A percentile compares a stretch with the other conserved stretches of the same genome.
Evolutionary conservation across 176 grass and related monocot genomes (phyloP).

Genomic region (Alloteropsis semialata): DNA sequence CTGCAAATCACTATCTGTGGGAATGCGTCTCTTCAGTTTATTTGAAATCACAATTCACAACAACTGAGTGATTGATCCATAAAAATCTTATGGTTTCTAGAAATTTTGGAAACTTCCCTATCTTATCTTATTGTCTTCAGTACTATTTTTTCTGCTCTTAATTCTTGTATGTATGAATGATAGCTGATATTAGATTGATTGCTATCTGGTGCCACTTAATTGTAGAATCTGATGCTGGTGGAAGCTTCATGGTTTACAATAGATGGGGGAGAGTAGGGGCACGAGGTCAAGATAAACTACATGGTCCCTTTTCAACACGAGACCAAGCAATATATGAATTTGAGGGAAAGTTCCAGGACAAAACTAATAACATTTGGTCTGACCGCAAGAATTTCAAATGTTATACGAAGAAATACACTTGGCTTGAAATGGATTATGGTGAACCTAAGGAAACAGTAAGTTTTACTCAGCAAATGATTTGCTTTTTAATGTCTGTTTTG

Average conservation of each 20-base stretch:
- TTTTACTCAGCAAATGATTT: conserved; percentile 37
- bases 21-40: not conserved
- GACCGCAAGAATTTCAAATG: conserved; percentile 60
- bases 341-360: conserved; percentile 64
- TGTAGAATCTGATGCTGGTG: conserved; percentile 84
- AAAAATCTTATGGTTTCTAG: conserved; percentile 8
- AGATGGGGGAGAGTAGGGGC: conserved; percentile 96
- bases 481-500: conserved; percentile 6
- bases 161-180: not conserved
- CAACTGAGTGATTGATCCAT: conserved; percentile 1
- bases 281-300: conserved; percentile 73
- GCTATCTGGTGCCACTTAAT: conserved; percentile 18
- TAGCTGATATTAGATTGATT: conserved; percentile 1
- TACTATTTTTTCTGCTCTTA: not conserved
- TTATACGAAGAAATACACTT: conserved; percentile 61
- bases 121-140: not conserved
- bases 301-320: conserved; percentile 59
- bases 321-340: conserved; percentile 65
- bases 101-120: conserved; percentile 20
- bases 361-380: conserved; percentile 79
- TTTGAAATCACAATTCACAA: not conserved
- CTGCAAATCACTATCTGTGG: conserved; percentile 16
- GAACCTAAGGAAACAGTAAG: conserved; percentile 65
- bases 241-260: conserved; percentile 81
- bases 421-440: conserved; percentile 94